phyloP scores from a whole-genome alignment of 2,329 filamentous ascomycete species.

The Zalaria obscura region DNA sequence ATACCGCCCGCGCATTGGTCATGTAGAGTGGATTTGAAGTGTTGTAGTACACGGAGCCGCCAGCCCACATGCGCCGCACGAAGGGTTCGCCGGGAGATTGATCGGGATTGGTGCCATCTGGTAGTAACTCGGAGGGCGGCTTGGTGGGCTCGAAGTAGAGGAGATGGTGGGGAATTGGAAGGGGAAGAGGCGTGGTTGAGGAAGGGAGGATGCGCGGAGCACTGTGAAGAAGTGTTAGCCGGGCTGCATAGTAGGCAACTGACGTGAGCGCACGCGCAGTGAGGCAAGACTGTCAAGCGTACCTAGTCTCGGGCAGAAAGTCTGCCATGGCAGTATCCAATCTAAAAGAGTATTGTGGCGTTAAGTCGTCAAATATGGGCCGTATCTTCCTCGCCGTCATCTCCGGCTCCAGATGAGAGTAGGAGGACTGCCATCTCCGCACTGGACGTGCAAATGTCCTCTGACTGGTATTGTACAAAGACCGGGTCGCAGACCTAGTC shows the following conservation, averaged over 20 bases:
- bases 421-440: slow-evolving; percentile 18
- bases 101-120: slow-evolving; percentile 72
- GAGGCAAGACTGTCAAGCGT: slow-evolving; percentile 1
- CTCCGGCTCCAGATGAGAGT: slow-evolving; percentile 24
- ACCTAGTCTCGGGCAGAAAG: slow-evolving; percentile 29
- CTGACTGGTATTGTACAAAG: not conserved
- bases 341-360: slow-evolving; percentile 49
- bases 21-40: slow-evolving; percentile 15
- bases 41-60: slow-evolving; percentile 52
- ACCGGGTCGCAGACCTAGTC: not conserved
- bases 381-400: slow-evolving; percentile 36
- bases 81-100: slow-evolving; percentile 64
- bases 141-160: slow-evolving; percentile 72
- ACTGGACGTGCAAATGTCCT: not conserved
- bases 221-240: slow-evolving; percentile 2
- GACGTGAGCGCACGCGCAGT: not conserved
- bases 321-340: slow-evolving; percentile 48
- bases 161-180: slow-evolving; percentile 63
- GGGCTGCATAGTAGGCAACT: not conserved
- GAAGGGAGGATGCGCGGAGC: slow-evolving; percentile 15
- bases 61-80: slow-evolving; percentile 74
- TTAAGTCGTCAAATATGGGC: slow-evolving; percentile 41
- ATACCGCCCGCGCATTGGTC: slow-evolving; percentile 24
- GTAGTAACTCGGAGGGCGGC: slow-evolving; percentile 46
- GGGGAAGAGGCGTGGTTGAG: slow-evolving; percentile 16